phyloP scores from a whole-genome alignment of 805 yeast species.

The Ogataea henricii region DNA sequence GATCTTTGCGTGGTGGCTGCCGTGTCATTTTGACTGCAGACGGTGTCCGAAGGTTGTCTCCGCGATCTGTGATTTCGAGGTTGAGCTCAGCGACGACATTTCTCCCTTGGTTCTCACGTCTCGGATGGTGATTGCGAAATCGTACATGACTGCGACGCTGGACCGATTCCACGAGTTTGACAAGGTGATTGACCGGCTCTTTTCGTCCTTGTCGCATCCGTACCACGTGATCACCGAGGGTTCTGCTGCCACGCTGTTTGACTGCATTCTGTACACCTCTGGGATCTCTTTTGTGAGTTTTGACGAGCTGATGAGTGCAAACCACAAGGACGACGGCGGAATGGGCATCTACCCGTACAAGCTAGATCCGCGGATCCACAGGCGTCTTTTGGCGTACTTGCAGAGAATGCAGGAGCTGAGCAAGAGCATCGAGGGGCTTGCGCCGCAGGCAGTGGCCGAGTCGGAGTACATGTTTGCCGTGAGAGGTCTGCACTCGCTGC shows the following conservation, averaged over 20 bases:
- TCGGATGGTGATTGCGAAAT: slow-evolving; percentile 54
- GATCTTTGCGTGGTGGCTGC: slow-evolving; percentile 73
- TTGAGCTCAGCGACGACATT: slow-evolving; percentile 49
- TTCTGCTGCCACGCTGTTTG: slow-evolving; percentile 61
- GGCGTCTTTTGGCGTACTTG: slow-evolving; percentile 46
- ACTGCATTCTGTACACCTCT: slow-evolving; percentile 25
- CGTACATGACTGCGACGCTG: slow-evolving; percentile 33
- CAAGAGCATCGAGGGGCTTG: slow-evolving; percentile 32
- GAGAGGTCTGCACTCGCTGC: slow-evolving; percentile 64
- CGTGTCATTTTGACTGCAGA: slow-evolving; percentile 65
- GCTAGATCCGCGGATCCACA: slow-evolving; percentile 36
- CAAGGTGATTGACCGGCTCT: slow-evolving; percentile 43
- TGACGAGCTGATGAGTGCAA: slow-evolving; percentile 41
- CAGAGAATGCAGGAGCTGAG: slow-evolving; percentile 41
- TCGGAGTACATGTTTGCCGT: slow-evolving; percentile 64
- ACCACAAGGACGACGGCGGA: slow-evolving; percentile 40
- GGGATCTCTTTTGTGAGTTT: slow-evolving; percentile 27
- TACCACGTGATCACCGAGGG: slow-evolving; percentile 72
- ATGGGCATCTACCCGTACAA: slow-evolving; percentile 31
- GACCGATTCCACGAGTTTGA: slow-evolving; percentile 52
- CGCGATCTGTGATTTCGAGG: slow-evolving; percentile 46
- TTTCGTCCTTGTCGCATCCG: slow-evolving; percentile 59
- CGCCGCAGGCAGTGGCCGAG: slow-evolving; percentile 58
- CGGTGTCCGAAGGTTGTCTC: slow-evolving; percentile 57
- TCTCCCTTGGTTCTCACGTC: slow-evolving; percentile 69